These are phyloP conservation scores for Phialophora macrospora DNA, from an alignment of 2,329 filamentous ascomycete species.

Conservation along the genomic window DNA sequence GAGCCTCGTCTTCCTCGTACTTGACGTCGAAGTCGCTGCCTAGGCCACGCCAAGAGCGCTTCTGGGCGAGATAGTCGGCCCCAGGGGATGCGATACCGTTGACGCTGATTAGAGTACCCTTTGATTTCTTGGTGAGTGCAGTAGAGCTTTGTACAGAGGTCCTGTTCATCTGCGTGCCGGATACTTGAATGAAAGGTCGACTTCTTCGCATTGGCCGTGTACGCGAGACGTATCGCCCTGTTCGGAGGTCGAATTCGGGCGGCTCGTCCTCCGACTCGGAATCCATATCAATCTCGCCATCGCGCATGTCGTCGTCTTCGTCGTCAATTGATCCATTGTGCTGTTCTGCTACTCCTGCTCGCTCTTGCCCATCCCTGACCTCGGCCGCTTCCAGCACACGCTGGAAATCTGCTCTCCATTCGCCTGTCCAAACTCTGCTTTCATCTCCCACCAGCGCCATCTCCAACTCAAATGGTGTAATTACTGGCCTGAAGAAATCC, in stretches of 20 bases:
- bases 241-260: constrained; percentile 90
- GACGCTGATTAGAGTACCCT: constrained; percentile 75
- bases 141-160: constrained; percentile 43
- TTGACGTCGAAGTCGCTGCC: constrained; percentile 78
- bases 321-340: constrained; percentile 32
- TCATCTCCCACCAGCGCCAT: constrained; percentile 76
- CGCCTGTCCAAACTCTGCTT: constrained; percentile 79
- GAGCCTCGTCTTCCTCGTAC: constrained; percentile 60
- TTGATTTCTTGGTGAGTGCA: constrained; percentile 65
- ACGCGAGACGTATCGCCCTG: constrained; percentile 78
- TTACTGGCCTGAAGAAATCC: constrained; percentile 83
- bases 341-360: background rate
- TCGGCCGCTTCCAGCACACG: constrained; percentile 58
- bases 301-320: constrained; percentile 40
- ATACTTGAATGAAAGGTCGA: constrained; percentile 30
- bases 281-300: constrained; percentile 51
- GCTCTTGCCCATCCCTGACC: constrained; percentile 15
- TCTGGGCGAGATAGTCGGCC: constrained; percentile 80
- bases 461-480: constrained; percentile 92
- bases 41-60: constrained; percentile 88
- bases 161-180: constrained; percentile 15
- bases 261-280: constrained; percentile 68
- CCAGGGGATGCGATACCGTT: constrained; percentile 89
- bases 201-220: constrained; percentile 57
- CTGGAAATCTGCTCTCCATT: constrained; percentile 88